Conservation (phyloP, 1,139 yeast genomes). For the Debaryomyces fabryi region DNA sequence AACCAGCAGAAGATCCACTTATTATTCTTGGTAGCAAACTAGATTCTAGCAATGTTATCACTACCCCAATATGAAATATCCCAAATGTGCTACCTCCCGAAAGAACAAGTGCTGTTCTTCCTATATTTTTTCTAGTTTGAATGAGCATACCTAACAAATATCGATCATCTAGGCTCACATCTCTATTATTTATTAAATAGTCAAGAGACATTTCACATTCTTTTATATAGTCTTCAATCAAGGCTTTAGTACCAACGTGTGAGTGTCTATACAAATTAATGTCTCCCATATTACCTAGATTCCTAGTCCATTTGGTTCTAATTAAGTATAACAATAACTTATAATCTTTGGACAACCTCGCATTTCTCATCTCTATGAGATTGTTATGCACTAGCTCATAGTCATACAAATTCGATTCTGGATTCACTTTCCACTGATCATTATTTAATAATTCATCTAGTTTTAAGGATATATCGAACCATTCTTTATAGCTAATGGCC, state of each 20-base stretch:
- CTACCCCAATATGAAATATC: conserved; percentile 87
- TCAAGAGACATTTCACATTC: conserved; percentile 74
- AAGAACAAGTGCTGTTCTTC: conserved; percentile 87
- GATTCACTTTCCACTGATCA: conserved; percentile 69
- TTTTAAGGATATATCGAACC: conserved; percentile 65
- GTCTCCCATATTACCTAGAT: conserved; percentile 88
- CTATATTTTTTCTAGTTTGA: conserved; percentile 89
- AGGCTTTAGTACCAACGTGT: conserved; percentile 79
- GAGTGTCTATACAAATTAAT: conserved; percentile 75
- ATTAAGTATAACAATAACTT: conserved; percentile 68
- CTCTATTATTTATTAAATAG: conserved; percentile 42
- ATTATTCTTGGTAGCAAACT: conserved; percentile 82
- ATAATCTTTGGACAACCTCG: conserved; percentile 61
- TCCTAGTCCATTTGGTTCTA: conserved; percentile 83
- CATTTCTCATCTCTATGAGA: conserved; percentile 60
- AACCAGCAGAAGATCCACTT: conserved; percentile 97
- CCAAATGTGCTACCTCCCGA: conserved; percentile 98
- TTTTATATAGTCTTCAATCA: conserved; percentile 78
- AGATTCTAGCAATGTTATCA: conserved; percentile 73
- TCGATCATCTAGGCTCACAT: conserved; percentile 62
- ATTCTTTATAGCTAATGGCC: conserved; percentile 67
- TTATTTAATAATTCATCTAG: conserved; percentile 68
- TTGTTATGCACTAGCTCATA: conserved; percentile 58
- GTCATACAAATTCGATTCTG: conserved; percentile 70
- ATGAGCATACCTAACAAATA: conserved; percentile 76